phyloP scores from a whole-genome alignment of 768 basidiomycete genomes.

The Pholiota conissans region DNA sequence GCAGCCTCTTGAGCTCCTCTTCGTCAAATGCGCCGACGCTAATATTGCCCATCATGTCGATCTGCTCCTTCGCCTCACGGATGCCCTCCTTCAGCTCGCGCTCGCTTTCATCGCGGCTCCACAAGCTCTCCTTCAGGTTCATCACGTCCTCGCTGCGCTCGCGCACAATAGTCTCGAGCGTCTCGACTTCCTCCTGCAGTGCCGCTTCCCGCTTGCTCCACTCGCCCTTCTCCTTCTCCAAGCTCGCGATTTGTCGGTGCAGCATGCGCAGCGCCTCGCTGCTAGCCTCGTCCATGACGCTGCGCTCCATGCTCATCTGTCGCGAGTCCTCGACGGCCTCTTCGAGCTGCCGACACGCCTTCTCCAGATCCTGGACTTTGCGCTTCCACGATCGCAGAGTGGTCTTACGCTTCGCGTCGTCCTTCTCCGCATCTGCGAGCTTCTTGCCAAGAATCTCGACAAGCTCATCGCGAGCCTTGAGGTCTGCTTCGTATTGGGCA shows the following conservation, averaged over 20 bases:
- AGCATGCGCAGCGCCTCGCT: conserved; percentile 77
- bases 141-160: conserved; percentile 43
- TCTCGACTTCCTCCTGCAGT: conserved; percentile 45
- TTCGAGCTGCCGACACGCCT: conserved; percentile 63
- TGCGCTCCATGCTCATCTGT: conserved; percentile 77
- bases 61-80: conserved; percentile 56
- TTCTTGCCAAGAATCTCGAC: conserved; percentile 60
- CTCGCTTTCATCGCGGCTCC: conserved; percentile 53
- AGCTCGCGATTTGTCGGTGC: conserved; percentile 74
- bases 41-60: conserved; percentile 54
- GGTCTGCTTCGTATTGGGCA: conserved; percentile 74
- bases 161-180: conserved; percentile 48
- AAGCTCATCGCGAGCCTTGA: conserved; percentile 71
- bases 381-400: conserved; percentile 68
- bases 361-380: conserved; percentile 75
- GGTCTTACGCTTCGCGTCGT: conserved; percentile 58
- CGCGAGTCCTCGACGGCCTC: conserved; percentile 87
- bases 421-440: conserved; percentile 56
- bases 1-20: conserved; percentile 40
- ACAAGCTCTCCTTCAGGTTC: conserved; percentile 43
- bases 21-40: conserved; percentile 43
- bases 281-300: conserved; percentile 83
- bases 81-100: conserved; percentile 54
- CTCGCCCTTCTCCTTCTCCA: conserved; percentile 66
- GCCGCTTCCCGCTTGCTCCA: conserved; percentile 41